Evolutionary conservation across 192 early-diverging fungal genomes (phyloP).

Genomic region (Kappamyces sp.): DNA sequence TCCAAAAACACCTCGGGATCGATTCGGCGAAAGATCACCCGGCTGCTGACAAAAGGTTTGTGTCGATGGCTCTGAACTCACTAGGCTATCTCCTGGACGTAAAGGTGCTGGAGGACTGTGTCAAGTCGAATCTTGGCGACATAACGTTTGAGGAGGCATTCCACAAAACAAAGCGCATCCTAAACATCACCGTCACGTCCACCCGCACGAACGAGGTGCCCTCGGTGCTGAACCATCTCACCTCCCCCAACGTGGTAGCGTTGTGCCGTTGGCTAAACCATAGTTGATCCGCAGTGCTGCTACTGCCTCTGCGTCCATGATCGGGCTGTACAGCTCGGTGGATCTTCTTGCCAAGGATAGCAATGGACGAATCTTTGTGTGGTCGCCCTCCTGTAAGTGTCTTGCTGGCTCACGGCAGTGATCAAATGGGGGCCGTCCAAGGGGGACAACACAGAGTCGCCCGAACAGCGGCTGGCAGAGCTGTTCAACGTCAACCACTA

Average conservation of each 20-base stretch:
- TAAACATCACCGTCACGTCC: constrained; percentile 76
- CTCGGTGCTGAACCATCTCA: constrained; percentile 68
- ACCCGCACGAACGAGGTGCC: constrained; percentile 68
- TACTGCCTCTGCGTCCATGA: constrained; percentile 61
- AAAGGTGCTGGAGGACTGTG: constrained; percentile 68
- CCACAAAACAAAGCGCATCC: constrained; percentile 52
- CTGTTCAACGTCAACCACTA: constrained; percentile 82
- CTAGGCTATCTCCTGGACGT: constrained; percentile 67
- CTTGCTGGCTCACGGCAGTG: neutral
- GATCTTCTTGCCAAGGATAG: constrained; percentile 68
- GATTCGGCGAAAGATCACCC: constrained; percentile 53
- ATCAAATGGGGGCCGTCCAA: constrained; percentile 19
- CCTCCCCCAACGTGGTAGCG: constrained; percentile 69
- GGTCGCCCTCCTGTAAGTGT: constrained; percentile 43
- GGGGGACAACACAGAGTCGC: constrained; percentile 46
- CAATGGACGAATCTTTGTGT: constrained; percentile 57
- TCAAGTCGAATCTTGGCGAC: constrained; percentile 65
- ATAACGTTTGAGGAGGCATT: constrained; percentile 63
- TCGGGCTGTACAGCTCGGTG: constrained; percentile 61
- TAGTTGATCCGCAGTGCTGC: constrained; percentile 74
- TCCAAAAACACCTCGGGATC: constrained; percentile 52
- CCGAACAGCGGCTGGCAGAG: constrained; percentile 60
- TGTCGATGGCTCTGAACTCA: constrained; percentile 36
- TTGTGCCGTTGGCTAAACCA: neutral
- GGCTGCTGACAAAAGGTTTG: constrained; percentile 44